Base-by-base conservation (phyloP, 257 asterid species). In the Solanum pimpinellifolium region DNA sequence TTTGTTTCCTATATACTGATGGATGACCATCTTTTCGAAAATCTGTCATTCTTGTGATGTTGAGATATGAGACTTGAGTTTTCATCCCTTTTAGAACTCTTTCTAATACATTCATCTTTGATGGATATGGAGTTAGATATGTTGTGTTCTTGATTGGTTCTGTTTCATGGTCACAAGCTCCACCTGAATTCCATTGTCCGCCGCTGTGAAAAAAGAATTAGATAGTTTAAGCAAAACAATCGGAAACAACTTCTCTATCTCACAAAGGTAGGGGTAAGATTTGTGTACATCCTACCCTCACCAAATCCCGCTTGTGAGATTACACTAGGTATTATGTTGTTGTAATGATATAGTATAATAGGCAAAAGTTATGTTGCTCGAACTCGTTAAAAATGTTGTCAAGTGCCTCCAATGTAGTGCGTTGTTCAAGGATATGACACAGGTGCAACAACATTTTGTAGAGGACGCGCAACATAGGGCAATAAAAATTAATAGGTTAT, bases 181-280 rank as follows among this genome's bases (percentile, higher is more conserved):
- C 98, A 6, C 98, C 97, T 1, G 94, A 89, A 81, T 95, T 91
- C 98, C 98, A 95, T 62, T 94, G 97, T 86, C 98, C 98, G 20
- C 93, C 96, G 41, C 98, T 95, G 88, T 69, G 27, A 23, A 18
- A 31, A 33, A 47, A 44, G 2, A 86, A 23, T 23, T 1, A 76
- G 23, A 60, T 62, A 60, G 23, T 46, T 46, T 78, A 25, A 78
- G 42, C 42, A 46, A 78, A 42, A 76, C 16, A 25, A 78, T 11
- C 23, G 37, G 3, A 68, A 68, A 27, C 75, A 1, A 3, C 6
- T 7, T 29, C 2, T 68, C 39, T 68, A 8, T 13, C 14, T 10
- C 27, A 9, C 2, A 60, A 21, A 21, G 27, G 27, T 60, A 21
- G 6, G 14, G 29, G 5, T 60, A 29, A 68, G 9, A 8, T 68